These are phyloP conservation scores for Ophiostoma sp. DNA, from an alignment of 2,329 filamentous ascomycete genomes.

Conservation along the genomic window DNA sequence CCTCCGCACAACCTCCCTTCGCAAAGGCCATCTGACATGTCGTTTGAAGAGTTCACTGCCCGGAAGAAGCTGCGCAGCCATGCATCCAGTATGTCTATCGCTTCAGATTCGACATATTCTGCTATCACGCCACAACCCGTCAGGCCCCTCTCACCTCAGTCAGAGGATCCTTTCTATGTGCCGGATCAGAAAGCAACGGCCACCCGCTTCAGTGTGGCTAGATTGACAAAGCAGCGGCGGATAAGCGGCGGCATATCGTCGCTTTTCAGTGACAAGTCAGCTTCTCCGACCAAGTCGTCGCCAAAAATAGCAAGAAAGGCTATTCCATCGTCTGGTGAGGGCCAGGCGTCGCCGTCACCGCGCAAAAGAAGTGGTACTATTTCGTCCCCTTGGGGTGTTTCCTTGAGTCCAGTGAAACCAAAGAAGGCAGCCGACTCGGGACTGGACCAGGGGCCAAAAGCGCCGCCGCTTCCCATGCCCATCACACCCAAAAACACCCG, in stretches of 20 bases:
- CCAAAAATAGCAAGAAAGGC: constrained; percentile 20
- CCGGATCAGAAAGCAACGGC: neutral
- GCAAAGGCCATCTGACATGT: constrained; percentile 19
- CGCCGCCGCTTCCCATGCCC: neutral
- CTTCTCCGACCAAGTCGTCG: constrained; percentile 8
- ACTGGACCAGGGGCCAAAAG: too few species aligned
- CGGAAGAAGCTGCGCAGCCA: constrained; percentile 18
- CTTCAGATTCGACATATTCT: constrained; percentile 17
- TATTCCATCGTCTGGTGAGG: neutral
- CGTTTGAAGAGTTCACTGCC: constrained; percentile 22
- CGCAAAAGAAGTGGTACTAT: constrained; percentile 3
- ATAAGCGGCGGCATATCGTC: constrained; percentile 19
- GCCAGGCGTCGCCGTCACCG: neutral
- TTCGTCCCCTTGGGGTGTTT: constrained; percentile 11
- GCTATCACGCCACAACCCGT: constrained; percentile 19
- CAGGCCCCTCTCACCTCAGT: constrained; percentile 14
- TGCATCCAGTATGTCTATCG: constrained; percentile 20
- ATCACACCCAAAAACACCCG: constrained; percentile 2
- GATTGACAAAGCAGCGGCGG: constrained; percentile 20
- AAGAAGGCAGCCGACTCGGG: neutral
- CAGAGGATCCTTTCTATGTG: constrained; percentile 18
- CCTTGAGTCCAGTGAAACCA: constrained; percentile 13
- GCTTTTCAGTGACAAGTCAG: constrained; percentile 20
- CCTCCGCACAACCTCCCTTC: neutral
- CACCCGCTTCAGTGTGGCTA: constrained; percentile 8